Evolutionary conservation across 306 rosid genomes (phyloP).

Genomic region (Morella rubra): DNA sequence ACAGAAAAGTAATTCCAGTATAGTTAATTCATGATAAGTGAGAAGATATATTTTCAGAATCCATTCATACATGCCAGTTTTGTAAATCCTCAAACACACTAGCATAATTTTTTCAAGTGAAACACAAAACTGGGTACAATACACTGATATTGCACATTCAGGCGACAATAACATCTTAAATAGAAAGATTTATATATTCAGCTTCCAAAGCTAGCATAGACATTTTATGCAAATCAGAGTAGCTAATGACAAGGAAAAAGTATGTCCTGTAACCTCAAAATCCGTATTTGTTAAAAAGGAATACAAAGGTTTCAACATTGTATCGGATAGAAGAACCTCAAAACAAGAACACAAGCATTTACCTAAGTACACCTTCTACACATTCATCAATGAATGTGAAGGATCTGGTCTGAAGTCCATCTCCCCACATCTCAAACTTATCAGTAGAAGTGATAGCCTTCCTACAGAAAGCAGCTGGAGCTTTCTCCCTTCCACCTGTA

Average conservation of each 20-base stretch:
- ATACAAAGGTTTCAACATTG: not conserved
- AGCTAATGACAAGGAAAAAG: not conserved
- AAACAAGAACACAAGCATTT: conserved; percentile 25
- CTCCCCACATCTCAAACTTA: conserved; percentile 99
- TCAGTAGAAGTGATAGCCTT: conserved; percentile 74
- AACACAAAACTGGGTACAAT: conserved; percentile 3
- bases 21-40: conserved; percentile 6
- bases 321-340: not conserved
- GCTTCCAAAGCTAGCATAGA: not conserved
- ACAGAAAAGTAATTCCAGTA: conserved; percentile 1
- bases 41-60: conserved; percentile 7
- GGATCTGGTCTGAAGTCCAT: conserved; percentile 93
- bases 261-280: not conserved
- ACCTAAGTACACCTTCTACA: conserved; percentile 99
- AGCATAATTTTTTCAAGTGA: not conserved
- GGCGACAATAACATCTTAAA: not conserved
- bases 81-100: not conserved
- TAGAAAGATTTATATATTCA: not conserved
- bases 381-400: conserved; percentile 99
- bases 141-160: not conserved
- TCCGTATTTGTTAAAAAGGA: not conserved
- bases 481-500: conserved; percentile 97
- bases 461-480: conserved; percentile 98
- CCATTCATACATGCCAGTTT: not conserved
- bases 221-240: not conserved